phyloP scores from a whole-genome alignment of 305 asterid genomes.

The Fraxinus sp. region DNA sequence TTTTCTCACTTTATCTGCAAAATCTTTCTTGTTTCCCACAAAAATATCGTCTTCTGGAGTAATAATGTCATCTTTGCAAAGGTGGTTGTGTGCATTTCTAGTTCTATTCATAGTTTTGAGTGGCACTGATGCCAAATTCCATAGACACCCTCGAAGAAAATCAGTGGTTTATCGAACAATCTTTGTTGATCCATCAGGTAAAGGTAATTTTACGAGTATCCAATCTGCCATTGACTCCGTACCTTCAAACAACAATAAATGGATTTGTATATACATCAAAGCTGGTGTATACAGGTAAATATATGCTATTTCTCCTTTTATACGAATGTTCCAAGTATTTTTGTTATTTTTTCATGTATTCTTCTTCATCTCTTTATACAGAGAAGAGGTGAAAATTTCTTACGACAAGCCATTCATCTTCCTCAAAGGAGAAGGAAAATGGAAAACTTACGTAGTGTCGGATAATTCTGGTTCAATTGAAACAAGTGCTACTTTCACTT shows the following conservation, averaged over 20 bases:
- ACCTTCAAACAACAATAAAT: conserved; percentile 38
- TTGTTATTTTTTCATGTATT: neutral
- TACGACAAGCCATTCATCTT: conserved; percentile 42
- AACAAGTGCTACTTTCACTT: conserved; percentile 51
- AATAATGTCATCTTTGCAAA: neutral
- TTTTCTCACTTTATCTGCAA: neutral
- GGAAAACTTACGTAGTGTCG: conserved; percentile 47
- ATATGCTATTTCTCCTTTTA: neutral
- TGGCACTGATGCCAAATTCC: conserved; percentile 15
- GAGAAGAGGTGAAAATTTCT: conserved; percentile 55
- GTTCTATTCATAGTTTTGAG: neutral
- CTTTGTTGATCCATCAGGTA: conserved; percentile 49
- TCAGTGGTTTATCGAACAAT: conserved; percentile 24
- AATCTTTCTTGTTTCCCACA: neutral
- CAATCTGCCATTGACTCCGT: conserved; percentile 60
- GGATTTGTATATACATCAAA: conserved; percentile 54
- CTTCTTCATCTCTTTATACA: conserved; percentile 20
- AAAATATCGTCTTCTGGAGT: neutral
- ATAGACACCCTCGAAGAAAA: neutral
- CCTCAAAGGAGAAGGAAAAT: conserved; percentile 48
- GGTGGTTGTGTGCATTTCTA: neutral
- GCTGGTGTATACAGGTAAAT: conserved; percentile 42
- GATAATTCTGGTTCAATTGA: conserved; percentile 33
- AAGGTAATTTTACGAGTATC: conserved; percentile 45
- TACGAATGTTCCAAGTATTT: neutral